phyloP scores from a whole-genome alignment of 2,329 filamentous ascomycete species.

The Clathrospora elynae region DNA sequence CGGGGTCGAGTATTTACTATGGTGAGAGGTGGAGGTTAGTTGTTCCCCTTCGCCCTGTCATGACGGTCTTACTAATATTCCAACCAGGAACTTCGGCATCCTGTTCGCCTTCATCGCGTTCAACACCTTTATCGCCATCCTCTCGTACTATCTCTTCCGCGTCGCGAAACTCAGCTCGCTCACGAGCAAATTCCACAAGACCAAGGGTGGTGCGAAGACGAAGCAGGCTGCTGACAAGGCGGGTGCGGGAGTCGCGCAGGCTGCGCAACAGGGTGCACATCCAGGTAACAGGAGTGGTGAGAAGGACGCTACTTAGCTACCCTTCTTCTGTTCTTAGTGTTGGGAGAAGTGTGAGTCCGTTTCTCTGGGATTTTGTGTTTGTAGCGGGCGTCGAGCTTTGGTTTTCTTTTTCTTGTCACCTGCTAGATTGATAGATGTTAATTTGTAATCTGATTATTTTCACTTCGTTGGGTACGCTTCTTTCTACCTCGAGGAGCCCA shows the following conservation, averaged over 20 bases:
- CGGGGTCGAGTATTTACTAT: slow-evolving; percentile 50
- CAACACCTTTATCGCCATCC: slow-evolving; percentile 64
- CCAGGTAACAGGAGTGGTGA: slow-evolving; percentile 24
- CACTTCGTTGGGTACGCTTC: too few relatives aligned
- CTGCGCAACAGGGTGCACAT: slow-evolving; percentile 24
- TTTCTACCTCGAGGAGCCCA: too few relatives aligned
- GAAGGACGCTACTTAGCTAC: slow-evolving; percentile 18
- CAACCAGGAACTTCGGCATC: slow-evolving; percentile 65
- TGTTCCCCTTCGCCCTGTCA: neutral
- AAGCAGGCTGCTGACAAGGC: slow-evolving; percentile 21
- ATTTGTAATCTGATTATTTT: too few relatives aligned
- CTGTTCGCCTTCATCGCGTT: slow-evolving; percentile 70
- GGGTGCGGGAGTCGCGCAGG: slow-evolving; percentile 13
- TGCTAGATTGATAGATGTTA: too few relatives aligned
- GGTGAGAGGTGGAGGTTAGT: slow-evolving; percentile 60
- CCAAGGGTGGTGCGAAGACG: slow-evolving; percentile 24
- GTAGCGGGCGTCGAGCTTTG: too few relatives aligned
- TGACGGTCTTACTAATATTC: neutral
- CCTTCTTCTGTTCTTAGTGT: too few relatives aligned
- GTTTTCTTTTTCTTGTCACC: too few relatives aligned
- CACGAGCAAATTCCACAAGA: slow-evolving; percentile 21
- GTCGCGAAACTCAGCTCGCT: slow-evolving; percentile 33
- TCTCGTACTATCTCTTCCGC: slow-evolving; percentile 60
- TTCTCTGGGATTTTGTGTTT: too few relatives aligned
- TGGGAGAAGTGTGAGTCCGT: too few relatives aligned